Evolutionary conservation across 805 yeast genomes (phyloP).

Genomic region (Kuraishia piskuri): DNA sequence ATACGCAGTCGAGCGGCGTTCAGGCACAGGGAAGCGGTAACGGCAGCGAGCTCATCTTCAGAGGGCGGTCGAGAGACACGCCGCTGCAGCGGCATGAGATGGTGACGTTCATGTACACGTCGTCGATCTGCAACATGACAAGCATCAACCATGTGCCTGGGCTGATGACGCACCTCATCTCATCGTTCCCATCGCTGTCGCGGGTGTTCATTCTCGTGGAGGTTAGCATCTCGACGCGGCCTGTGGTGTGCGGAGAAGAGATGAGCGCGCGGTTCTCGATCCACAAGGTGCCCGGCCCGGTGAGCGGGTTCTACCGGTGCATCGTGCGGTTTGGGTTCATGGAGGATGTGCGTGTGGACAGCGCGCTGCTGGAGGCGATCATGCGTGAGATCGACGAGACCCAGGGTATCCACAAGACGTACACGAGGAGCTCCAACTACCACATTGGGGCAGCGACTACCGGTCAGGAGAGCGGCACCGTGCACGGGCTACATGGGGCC

Average conservation of each 20-base stretch:
- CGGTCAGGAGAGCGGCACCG: neutral
- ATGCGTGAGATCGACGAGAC: slow-evolving; percentile 8
- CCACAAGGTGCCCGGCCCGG: slow-evolving; percentile 23
- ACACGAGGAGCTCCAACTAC: slow-evolving; percentile 6
- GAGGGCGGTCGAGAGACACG: neutral
- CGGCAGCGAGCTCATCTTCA: neutral
- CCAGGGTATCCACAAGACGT: slow-evolving; percentile 5
- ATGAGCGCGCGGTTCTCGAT: slow-evolving; percentile 21
- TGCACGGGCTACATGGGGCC: neutral
- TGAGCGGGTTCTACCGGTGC: slow-evolving; percentile 40
- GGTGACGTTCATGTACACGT: neutral
- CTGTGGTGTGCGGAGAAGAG: slow-evolving; percentile 31
- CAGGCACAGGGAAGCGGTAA: no score
- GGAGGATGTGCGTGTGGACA: slow-evolving; percentile 23
- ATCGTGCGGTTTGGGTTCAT: slow-evolving; percentile 42
- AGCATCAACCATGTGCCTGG: slow-evolving; percentile 24
- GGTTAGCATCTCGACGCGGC: slow-evolving; percentile 31
- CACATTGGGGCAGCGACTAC: slow-evolving; percentile 4
- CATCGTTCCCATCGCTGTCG: slow-evolving; percentile 35
- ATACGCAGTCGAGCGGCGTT: neutral
- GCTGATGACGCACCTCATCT: slow-evolving; percentile 26
- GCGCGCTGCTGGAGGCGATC: slow-evolving; percentile 12
- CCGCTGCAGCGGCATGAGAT: neutral
- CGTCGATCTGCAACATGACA: neutral
- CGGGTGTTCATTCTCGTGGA: slow-evolving; percentile 34